Base-by-base conservation (phyloP, 139 green algal genomes). In the Closterium sp. region DNA sequence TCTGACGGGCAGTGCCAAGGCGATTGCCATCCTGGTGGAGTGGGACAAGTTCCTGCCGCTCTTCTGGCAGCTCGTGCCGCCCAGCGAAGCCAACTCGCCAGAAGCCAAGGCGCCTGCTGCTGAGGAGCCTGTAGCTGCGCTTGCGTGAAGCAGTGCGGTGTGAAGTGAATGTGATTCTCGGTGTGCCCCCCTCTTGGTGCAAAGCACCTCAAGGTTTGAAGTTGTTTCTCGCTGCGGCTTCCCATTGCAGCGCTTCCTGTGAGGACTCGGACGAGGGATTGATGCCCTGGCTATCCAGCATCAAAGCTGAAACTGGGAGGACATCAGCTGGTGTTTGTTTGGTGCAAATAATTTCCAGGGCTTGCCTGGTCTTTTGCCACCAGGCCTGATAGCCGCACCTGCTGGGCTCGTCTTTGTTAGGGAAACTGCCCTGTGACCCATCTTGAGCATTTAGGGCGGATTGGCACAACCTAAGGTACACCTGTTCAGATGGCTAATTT, bases 51-150 rank as follows among this genome's bases (percentile, higher is more conserved):
- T 91, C 4, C 87, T 98, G 93, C 32, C 88, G 73, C 97, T 97
- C 93, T 99, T 99, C 97, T 99, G 97, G 97, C 98, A 99, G 96
- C 94, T 99, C 90, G 98, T 99, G 91, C 98, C 98, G 28, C 98
- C 98, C 30, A 97, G 93, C 31, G 97, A 98, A 95, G 88, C 88
- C 32, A 95, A 96, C 90, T 96, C 96, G 31, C 97, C 97, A 13
- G 95, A 97, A 92, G 97, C 96, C 45, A 95, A 87, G 70, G 73
- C 85, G 19, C 85, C 86, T 38, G n/a, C 93, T 89, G 91, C 31
- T 27, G 50, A 93, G 5, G 86, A 91, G 2, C 11, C 30, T 4
- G 92, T 93, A 0, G 70, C 85, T 89, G 70, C 90, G 0, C 30
- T 79, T 22, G 91, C 91, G 9, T 93, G 79, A 93, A n/a, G 0